phyloP scores from a whole-genome alignment of 148 eudicot species.

The Camellia lanceoleosa region DNA sequence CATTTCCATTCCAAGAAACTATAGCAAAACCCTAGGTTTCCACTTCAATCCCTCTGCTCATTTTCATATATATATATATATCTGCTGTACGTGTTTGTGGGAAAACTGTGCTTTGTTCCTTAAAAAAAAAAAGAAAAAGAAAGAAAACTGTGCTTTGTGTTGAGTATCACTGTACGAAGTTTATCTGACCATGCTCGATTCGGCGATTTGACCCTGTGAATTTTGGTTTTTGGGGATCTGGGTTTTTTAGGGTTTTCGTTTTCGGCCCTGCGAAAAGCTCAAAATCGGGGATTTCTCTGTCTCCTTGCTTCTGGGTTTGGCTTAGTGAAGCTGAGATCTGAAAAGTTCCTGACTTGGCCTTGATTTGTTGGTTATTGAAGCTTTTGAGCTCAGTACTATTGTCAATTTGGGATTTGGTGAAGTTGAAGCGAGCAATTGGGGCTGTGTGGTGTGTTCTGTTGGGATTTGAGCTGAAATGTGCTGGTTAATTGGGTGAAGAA shows the following conservation, averaged over 20 bases:
- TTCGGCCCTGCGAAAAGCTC: constrained; percentile 9
- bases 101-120: neutral
- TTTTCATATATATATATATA: neutral
- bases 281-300: constrained; percentile 11
- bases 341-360: constrained; percentile 1
- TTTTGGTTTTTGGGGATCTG: constrained; percentile 9
- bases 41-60: constrained; percentile 4
- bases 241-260: constrained; percentile 17
- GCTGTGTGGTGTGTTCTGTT: neutral
- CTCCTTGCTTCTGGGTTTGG: constrained; percentile 2
- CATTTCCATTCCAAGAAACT: constrained; percentile 17
- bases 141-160: neutral
- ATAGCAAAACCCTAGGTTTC: constrained; percentile 13
- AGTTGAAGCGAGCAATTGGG: constrained; percentile 9
- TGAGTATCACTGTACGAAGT: neutral
- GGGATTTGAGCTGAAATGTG: constrained; percentile 12
- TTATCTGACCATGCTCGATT: neutral
- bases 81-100: too few species aligned
- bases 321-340: constrained; percentile 23
- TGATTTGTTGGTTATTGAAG: neutral
- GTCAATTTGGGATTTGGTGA: neutral
- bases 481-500: constrained; percentile 13
- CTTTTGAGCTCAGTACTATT: neutral
- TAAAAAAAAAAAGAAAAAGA: too few species aligned
- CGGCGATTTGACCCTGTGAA: neutral